Conservation (phyloP, 2,329 filamentous ascomycete species). For the Fusarium buxicola region DNA sequence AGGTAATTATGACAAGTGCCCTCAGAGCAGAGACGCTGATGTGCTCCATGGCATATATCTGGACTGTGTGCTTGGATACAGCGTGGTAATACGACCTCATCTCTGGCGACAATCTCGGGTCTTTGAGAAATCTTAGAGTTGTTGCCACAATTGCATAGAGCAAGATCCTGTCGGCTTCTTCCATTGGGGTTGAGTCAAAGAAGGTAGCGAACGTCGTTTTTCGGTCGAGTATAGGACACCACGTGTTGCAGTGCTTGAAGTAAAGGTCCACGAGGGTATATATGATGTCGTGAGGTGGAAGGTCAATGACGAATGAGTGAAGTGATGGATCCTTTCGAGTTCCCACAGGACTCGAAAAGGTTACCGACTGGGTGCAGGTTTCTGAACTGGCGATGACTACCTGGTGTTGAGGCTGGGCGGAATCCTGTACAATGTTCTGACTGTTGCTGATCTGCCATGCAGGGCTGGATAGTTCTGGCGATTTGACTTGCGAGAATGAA, state of each 20-base stretch:
- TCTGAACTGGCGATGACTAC: constrained; percentile 1
- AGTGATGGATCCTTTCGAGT: constrained; percentile 44
- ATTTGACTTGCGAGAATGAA: constrained; percentile 48
- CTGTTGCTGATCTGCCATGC: constrained; percentile 45
- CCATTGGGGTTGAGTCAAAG: constrained; percentile 55
- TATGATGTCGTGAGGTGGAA: constrained; percentile 70
- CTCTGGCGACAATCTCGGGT: constrained; percentile 52
- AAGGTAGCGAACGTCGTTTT: constrained; percentile 56
- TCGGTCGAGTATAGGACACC: constrained; percentile 61
- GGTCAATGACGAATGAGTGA: constrained; percentile 57
- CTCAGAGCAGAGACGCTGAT: constrained; percentile 54
- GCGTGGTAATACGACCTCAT: constrained; percentile 55
- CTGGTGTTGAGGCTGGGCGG: constrained; percentile 16
- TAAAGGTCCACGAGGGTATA: constrained; percentile 71
- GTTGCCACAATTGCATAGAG: constrained; percentile 59
- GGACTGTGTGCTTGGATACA: constrained; percentile 54
- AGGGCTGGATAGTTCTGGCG: constrained; percentile 55
- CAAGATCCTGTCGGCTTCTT: constrained; percentile 55
- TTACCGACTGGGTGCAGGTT: constrained; percentile 4
- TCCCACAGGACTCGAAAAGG: background rate
- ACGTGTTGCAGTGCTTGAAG: constrained; percentile 73
- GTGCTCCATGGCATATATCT: constrained; percentile 57
- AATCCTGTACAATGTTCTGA: constrained; percentile 35
- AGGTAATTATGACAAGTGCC: constrained; percentile 55
- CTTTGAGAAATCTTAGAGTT: constrained; percentile 56